Evolutionary conservation across 768 basidiomycete species (phyloP).

Genomic region (Mycena amicta): DNA sequence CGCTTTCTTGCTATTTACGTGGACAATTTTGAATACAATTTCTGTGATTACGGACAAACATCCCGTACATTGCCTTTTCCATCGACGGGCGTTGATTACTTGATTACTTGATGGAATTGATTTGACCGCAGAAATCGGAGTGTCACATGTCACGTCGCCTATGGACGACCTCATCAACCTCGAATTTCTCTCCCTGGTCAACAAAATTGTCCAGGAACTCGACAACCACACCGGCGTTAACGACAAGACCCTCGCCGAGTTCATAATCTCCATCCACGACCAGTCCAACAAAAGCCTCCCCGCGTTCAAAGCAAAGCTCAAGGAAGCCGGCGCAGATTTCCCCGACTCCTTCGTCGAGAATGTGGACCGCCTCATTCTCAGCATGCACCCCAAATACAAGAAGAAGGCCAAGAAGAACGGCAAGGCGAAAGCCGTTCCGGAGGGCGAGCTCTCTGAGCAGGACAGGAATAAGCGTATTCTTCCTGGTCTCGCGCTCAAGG

Average conservation of each 20-base stretch:
- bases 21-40: not conserved
- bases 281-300: slow-evolving; percentile 70
- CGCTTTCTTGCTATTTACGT: not conserved
- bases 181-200: slow-evolving; percentile 88
- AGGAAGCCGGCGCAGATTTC: slow-evolving; percentile 78
- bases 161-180: slow-evolving; percentile 80
- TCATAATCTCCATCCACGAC: slow-evolving; percentile 88
- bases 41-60: not conserved
- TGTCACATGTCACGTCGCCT: not conserved
- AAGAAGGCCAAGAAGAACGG: slow-evolving; percentile 56
- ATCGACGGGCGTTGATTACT: not conserved
- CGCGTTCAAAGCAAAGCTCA: slow-evolving; percentile 81
- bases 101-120: not conserved
- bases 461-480: slow-evolving; percentile 86
- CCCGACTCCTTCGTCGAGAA: slow-evolving; percentile 90
- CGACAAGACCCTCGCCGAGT: slow-evolving; percentile 95
- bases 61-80: not conserved
- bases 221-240: slow-evolving; percentile 82
- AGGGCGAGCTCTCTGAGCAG: slow-evolving; percentile 50
- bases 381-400: slow-evolving; percentile 95
- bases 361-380: slow-evolving; percentile 92
- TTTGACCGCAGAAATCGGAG: too few species aligned
- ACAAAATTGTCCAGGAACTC: slow-evolving; percentile 91
- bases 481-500: slow-evolving; percentile 84
- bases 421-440: slow-evolving; percentile 31